Conservation (phyloP, 2,329 filamentous ascomycete genomes). For the Colletotrichum sp. region DNA sequence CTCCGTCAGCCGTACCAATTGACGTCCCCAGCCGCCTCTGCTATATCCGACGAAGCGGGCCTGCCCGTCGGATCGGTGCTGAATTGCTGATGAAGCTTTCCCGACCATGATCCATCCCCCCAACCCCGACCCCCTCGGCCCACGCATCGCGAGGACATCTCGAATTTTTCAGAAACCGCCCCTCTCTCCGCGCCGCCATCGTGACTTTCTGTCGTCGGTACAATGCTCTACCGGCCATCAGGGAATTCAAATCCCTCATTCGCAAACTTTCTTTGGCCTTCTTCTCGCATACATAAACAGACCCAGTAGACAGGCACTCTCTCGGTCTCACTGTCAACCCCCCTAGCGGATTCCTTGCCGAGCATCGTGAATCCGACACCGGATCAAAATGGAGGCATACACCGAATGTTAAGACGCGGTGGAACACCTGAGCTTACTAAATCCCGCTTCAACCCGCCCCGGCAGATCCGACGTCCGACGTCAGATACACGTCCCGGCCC, state of each 20-base stretch:
- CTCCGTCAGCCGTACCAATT: constrained; percentile 1
- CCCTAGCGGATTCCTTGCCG: not conserved
- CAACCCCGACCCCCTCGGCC: not conserved
- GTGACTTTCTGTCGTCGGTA: not conserved
- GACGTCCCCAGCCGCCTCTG: not conserved
- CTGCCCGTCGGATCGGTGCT: not conserved
- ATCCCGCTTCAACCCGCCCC: not conserved
- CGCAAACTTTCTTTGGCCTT: not conserved
- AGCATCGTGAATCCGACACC: constrained; percentile 3
- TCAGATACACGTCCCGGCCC: constrained; percentile 1
- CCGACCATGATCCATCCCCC: not conserved
- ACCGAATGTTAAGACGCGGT: not conserved
- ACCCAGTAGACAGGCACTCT: not conserved
- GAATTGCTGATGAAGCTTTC: not conserved
- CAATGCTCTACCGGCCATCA: not conserved
- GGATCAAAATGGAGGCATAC: not conserved
- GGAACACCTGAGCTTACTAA: constrained; percentile 4
- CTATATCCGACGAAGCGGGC: constrained; percentile 8
- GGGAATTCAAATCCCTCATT: not conserved
- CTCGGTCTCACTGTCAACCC: not conserved
- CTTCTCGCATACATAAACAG: not conserved
- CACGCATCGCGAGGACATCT: not conserved
- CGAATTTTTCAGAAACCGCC: not conserved
- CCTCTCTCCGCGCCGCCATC: not conserved
- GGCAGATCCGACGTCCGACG: constrained; percentile 11